A percentile compares a stretch with the other conserved stretches of the same genome.
phyloP scores from a whole-genome alignment of 2,329 filamentous ascomycete species.

The Calonectria pauciramosa region DNA sequence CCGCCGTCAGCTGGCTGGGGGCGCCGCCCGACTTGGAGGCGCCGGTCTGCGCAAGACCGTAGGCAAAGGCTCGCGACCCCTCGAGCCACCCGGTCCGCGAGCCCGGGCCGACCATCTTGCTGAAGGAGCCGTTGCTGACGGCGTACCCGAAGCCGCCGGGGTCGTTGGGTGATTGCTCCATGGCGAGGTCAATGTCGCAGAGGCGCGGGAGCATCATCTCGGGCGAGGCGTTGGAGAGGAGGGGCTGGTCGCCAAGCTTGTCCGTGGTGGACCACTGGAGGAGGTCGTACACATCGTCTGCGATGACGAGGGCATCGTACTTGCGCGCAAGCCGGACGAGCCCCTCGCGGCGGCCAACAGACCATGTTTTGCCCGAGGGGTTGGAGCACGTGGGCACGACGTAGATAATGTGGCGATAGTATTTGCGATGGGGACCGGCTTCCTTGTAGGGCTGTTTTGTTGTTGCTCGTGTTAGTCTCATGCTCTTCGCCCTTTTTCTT shows the following conservation, averaged over 20 bases:
- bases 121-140: constrained; percentile 90
- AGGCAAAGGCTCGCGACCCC: constrained; percentile 68
- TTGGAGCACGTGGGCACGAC: constrained; percentile 91
- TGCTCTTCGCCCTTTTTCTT: no score
- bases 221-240: constrained; percentile 51
- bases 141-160: constrained; percentile 77
- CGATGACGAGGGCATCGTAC: constrained; percentile 85
- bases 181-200: constrained; percentile 80
- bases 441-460: constrained; percentile 63
- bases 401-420: constrained; percentile 91
- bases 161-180: constrained; percentile 67
- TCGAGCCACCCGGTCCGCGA: constrained; percentile 91
- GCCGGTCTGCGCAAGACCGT: constrained; percentile 67
- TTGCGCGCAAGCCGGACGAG: constrained; percentile 83
- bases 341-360: constrained; percentile 72
- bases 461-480: neutral
- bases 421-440: constrained; percentile 74
- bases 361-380: constrained; percentile 88
- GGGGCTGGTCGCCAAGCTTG: constrained; percentile 21
- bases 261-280: constrained; percentile 77
- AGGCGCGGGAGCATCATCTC: constrained; percentile 78
- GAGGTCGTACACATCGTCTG: constrained; percentile 95
- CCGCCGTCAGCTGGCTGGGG: constrained; percentile 68
- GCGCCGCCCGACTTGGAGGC: constrained; percentile 70
- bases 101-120: constrained; percentile 87